Evolutionary conservation across 257 asterid genomes (phyloP).

Genomic region (Agastache rugosa): DNA sequence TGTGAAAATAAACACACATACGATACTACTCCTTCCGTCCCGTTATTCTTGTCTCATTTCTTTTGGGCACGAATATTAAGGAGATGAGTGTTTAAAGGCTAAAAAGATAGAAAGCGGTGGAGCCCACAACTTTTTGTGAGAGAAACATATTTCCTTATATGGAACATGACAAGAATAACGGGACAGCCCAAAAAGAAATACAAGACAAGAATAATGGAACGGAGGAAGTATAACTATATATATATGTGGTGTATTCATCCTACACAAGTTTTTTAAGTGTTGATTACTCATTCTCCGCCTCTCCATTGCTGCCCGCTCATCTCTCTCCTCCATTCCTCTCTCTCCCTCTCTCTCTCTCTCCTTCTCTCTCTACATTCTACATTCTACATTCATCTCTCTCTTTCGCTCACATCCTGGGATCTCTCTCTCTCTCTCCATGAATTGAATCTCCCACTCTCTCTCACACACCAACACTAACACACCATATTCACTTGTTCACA

Average conservation of each 20-base stretch:
- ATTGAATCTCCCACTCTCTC: constrained; percentile 3
- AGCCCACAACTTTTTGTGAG: too few relatives aligned
- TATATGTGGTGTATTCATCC: not conserved
- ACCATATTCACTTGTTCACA: not conserved
- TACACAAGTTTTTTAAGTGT: not conserved
- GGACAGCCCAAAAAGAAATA: too few relatives aligned
- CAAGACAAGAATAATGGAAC: too few relatives aligned
- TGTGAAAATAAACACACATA: not conserved
- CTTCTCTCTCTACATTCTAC: not conserved
- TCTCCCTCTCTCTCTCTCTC: constrained; percentile 1
- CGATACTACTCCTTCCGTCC: too few relatives aligned
- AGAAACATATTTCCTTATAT: too few relatives aligned
- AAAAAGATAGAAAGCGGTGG: too few relatives aligned
- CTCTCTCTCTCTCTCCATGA: not conserved
- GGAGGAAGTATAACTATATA: too few relatives aligned
- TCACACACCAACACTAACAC: not conserved
- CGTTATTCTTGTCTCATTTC: too few relatives aligned
- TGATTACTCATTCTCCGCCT: constrained; percentile 18
- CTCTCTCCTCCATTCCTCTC: constrained; percentile 13
- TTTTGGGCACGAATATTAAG: too few relatives aligned
- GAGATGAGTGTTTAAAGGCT: too few relatives aligned
- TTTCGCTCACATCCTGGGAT: not conserved
- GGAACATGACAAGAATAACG: too few relatives aligned
- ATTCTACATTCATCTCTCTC: not conserved
- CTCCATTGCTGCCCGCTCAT: not conserved